Base-by-base conservation (phyloP, 2,329 filamentous ascomycete species). In the Thelonectria olida region DNA sequence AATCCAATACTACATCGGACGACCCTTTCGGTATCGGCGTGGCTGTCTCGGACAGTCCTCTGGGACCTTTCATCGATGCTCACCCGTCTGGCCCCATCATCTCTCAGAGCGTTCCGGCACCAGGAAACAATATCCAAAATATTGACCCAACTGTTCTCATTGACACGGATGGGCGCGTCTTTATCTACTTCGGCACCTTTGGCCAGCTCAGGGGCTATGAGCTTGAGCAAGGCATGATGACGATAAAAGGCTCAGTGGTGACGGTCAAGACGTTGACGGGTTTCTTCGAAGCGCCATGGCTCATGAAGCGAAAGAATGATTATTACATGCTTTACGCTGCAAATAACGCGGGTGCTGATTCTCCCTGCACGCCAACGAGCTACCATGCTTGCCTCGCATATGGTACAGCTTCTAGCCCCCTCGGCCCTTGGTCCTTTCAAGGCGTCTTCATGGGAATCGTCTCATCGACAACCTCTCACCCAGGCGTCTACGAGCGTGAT, bases 321-420 rank as follows among this genome's bases (percentile, higher is more conserved):
- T 79, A 79, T 62, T 79, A 79, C 64, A 72, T 79, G 70, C 65
- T 79, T 6, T 79, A 78, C 44, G 76, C 77, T 2, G 77, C 72
- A 7, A 79, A 79, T 56, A 77, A 77, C 57, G 76, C 75, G 2
- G 75, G 75, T 3, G 54, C 70, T 1, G 61, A 70, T 52, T 78
- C 75, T 1, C 75, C 75, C 2, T 78, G 75, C 64, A 77, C 76
- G 2, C 75, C 76, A 7, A 78, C 75, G 2, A 74, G 71, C n/a
- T 78, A 76, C 58, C 75, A 78, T 53, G 76, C 76, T 4, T 78
- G 76, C 50, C 74, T 78, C 38, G 75, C 74, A 5, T 77, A 78
- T 42, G 76, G 75, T 15, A 77, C 74, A 0, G 72, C 74, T 6
- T 67, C 73, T 1, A 68, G 58, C 4, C 74, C 75, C 3, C 70